Evolutionary conservation across 495 filamentous ascomycete species (phyloP), one percentile per base, ranked within the genome.

Genomic region (Podospora sp.): DNA sequence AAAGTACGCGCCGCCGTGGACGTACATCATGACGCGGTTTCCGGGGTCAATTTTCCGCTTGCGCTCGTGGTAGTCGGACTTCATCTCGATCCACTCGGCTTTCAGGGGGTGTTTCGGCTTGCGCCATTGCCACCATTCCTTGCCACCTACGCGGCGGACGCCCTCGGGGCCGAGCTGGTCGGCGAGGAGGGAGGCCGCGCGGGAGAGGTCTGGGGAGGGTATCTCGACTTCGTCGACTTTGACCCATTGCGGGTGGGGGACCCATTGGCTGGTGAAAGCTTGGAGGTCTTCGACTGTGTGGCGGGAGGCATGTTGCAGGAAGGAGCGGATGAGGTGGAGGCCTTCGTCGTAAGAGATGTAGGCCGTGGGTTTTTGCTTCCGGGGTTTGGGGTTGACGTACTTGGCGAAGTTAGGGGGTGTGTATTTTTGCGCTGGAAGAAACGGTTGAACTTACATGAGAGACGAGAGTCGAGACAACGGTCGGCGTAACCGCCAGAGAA

Each of bases 41-140:
- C 84, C 82, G 29, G 84, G 78, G 58, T 85, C 83, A 3, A 75
- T 78, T 0, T 77, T 76, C 72, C 83, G 83, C 77, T 89, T 90
- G 62, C 90, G 85, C 72, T 89, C 85, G 57, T 89, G 78, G 71
- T 93, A 90, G 70, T 97, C 91, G 62, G 85, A 83, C 64, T 87
- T 87, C 94, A 97, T 97, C 82, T 97, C 95, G 68, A 98, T 90
- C 94, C 92, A 97, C 75, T 98, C 95, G 1, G 91, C 93, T 73
- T 87, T 88, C 60, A 96, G 77, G 0, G 86, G 84, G 33, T 80
- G 83, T 18, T 84, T 79, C 9, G 79, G 80, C 62, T 79, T 78
- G 63, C 94, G 88, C 94, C 94, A 98, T 80, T 93, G 91, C 94
- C 94, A 98, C 94, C 94, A 98, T 50, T 86, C 86, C 76, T 85